phyloP scores from a whole-genome alignment of 2,329 filamentous ascomycete species.

The Pyrenochaeta sp. region DNA sequence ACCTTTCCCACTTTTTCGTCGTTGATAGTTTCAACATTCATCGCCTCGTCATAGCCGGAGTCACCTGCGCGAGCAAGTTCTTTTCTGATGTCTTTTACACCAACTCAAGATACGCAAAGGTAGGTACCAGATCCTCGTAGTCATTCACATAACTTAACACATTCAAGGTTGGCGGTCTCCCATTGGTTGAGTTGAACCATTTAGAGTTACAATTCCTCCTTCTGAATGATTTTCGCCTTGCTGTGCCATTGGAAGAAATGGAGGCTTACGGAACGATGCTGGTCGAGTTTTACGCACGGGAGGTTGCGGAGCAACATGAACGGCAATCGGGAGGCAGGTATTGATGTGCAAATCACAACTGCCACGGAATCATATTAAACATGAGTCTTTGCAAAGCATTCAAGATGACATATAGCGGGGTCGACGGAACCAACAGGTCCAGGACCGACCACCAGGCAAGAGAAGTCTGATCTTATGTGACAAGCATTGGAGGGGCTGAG shows the following conservation, averaged over 20 bases:
- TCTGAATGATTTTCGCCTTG: conserved; percentile 93
- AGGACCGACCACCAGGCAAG: no score
- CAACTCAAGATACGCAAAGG: conserved; percentile 98
- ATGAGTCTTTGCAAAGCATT: no score
- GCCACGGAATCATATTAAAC: no score
- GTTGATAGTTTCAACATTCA: conserved; percentile 99
- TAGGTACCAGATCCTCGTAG: conserved; percentile 54
- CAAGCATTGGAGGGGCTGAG: no score
- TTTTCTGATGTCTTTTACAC: conserved; percentile 99
- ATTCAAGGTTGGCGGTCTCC: conserved; percentile 88
- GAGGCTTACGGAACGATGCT: conserved; percentile 98
- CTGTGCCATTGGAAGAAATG: conserved; percentile 91
- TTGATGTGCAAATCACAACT: conserved; percentile 3
- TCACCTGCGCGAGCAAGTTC: conserved; percentile 99
- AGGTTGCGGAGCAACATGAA: conserved; percentile 74
- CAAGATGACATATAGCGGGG: not conserved
- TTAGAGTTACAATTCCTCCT: conserved; percentile 94
- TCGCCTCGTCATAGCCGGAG: conserved; percentile 91
- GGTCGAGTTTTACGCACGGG: conserved; percentile 94
- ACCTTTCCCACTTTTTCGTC: conserved; percentile 79
- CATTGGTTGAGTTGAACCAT: conserved; percentile 91
- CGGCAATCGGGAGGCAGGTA: conserved; percentile 29
- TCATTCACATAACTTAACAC: conserved; percentile 8
- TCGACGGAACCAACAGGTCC: not conserved
- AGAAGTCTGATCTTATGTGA: no score